Evolutionary conservation across 2,329 filamentous ascomycete genomes (phyloP).

Genomic region (Scedosporium minutisporum): DNA sequence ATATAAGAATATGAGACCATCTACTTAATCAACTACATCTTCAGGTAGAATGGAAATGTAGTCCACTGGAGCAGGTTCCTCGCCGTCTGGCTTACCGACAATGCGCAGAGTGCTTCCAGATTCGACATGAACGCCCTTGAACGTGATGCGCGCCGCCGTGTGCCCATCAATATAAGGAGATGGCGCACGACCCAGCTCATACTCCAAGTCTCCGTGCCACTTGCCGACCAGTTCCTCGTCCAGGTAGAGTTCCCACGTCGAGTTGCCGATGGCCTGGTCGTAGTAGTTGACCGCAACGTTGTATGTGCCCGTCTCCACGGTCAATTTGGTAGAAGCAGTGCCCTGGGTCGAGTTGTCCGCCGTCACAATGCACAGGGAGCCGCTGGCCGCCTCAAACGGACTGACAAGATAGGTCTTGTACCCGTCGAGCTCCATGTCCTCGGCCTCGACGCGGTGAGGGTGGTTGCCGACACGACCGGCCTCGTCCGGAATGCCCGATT

Average conservation of each 20-base stretch:
- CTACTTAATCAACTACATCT: slow-evolving; percentile 44
- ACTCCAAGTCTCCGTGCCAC: slow-evolving; percentile 53
- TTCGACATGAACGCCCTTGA: slow-evolving; percentile 35
- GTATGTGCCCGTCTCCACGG: slow-evolving; percentile 44
- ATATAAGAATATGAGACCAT: neutral
- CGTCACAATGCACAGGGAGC: slow-evolving; percentile 45
- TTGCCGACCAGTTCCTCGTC: slow-evolving; percentile 41
- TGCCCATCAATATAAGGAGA: slow-evolving; percentile 54
- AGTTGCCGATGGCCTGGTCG: slow-evolving; percentile 48
- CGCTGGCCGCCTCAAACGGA: slow-evolving; percentile 52
- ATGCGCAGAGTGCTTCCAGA: slow-evolving; percentile 45
- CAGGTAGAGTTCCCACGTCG: slow-evolving; percentile 45
- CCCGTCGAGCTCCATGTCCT: slow-evolving; percentile 50
- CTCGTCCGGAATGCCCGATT: slow-evolving; percentile 51
- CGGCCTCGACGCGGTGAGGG: slow-evolving; percentile 59
- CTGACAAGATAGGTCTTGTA: slow-evolving; percentile 44
- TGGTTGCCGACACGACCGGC: slow-evolving; percentile 47
- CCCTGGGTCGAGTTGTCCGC: slow-evolving; percentile 32
- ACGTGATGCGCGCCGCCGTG: slow-evolving; percentile 54
- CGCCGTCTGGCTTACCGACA: slow-evolving; percentile 46
- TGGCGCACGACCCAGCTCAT: slow-evolving; percentile 47
- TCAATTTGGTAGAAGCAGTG: slow-evolving; percentile 34
- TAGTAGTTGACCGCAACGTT: slow-evolving; percentile 59
- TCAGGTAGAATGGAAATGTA: slow-evolving; percentile 53
- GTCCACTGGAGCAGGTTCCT: slow-evolving; percentile 56